A percentile compares a stretch with the other conserved stretches of the same genome.
phyloP scores from a whole-genome alignment of 768 basidiomycete species.

The Lentinula guzmanii region DNA sequence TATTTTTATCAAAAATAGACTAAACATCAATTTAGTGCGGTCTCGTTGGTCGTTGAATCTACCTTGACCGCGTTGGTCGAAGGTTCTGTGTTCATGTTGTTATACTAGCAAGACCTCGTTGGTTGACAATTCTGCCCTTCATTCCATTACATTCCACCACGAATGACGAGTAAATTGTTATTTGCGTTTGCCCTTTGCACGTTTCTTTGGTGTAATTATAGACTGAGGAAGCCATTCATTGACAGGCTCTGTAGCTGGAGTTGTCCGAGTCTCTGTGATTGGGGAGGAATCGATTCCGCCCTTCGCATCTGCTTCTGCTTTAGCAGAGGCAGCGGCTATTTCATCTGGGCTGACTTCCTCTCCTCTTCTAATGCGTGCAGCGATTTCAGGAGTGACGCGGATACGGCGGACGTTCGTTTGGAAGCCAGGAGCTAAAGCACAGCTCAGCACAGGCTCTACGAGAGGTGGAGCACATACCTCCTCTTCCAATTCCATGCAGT shows the following conservation, averaged over 20 bases:
- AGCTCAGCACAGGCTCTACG: neutral
- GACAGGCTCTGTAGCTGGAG: constrained; percentile 15
- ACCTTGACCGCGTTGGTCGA: constrained; percentile 1
- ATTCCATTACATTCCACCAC: neutral
- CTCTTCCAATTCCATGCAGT: constrained; percentile 50
- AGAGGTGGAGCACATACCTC: constrained; percentile 27
- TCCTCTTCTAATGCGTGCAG: constrained; percentile 43
- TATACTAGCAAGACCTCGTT: neutral
- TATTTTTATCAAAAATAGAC: neutral
- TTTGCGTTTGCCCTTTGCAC: constrained; percentile 29
- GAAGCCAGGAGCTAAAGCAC: constrained; percentile 37
- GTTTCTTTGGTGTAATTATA: constrained; percentile 36
- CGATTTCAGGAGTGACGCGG: constrained; percentile 50
- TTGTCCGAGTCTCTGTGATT: neutral
- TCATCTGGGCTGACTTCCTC: constrained; percentile 50
- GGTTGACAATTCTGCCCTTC: neutral
- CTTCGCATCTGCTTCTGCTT: constrained; percentile 28
- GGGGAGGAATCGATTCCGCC: neutral
- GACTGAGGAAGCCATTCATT: constrained; percentile 52
- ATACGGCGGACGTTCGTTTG: constrained; percentile 46
- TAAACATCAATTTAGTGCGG: neutral
- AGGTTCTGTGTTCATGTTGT: neutral
- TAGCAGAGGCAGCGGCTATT: constrained; percentile 38
- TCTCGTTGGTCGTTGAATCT: neutral
- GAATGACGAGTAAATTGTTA: constrained; percentile 6